Percentiles rank a stretch among this genome's conserved stretches.
Conservation (phyloP, 164 flowering plant species). For the Annona cherimola region DNA sequence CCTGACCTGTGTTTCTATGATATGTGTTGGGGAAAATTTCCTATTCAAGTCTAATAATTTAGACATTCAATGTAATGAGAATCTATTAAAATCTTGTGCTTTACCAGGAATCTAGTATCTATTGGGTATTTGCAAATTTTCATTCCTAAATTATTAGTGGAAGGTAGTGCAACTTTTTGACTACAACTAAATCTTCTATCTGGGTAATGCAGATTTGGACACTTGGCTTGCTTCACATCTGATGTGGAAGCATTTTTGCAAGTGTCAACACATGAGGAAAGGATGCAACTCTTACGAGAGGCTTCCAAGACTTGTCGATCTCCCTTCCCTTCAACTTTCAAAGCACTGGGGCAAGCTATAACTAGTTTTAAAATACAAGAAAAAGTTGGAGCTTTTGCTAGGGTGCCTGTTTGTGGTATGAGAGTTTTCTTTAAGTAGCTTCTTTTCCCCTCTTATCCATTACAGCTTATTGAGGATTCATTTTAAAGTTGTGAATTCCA, state of each 20-base stretch:
- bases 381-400: constrained; percentile 37
- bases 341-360: constrained; percentile 52
- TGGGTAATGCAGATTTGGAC: constrained; percentile 68
- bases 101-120: neutral
- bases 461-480: neutral
- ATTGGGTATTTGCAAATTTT: neutral
- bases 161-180: neutral
- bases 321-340: constrained; percentile 27
- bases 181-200: constrained; percentile 6
- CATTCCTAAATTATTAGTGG: neutral
- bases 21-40: no score
- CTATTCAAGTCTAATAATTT: no score
- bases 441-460: neutral
- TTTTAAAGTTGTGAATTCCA: no score
- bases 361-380: constrained; percentile 53
- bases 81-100: neutral
- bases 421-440: neutral
- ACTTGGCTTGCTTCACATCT: constrained; percentile 63
- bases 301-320: constrained; percentile 29
- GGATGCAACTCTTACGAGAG: constrained; percentile 38
- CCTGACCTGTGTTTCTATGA: no score
- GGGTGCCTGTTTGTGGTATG: constrained; percentile 49
- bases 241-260: constrained; percentile 66
- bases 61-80: neutral
- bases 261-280: constrained; percentile 41